Percentiles rank a stretch among this genome's conserved stretches.
phyloP scores from a whole-genome alignment of 176 grass and related monocot genomes.

The Avena atlantica region DNA sequence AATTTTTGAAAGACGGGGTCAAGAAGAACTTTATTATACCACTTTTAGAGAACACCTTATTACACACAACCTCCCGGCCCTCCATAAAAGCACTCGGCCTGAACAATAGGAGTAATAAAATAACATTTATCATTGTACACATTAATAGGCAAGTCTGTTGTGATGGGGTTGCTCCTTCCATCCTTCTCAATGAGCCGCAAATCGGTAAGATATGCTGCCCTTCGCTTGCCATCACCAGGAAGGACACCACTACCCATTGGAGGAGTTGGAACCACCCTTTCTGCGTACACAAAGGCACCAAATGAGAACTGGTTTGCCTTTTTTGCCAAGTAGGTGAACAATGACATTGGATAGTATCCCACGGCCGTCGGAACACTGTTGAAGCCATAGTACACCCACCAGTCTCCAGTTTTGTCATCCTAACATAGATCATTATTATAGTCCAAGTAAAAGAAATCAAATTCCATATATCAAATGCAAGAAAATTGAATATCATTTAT shows the following conservation, averaged over 20 bases:
- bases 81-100: not conserved
- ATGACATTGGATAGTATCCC: not conserved
- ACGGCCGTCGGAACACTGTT: not conserved
- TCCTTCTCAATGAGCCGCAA: not conserved
- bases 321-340: not conserved
- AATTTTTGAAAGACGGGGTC: not conserved
- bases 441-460: not conserved
- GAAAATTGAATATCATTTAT: not conserved
- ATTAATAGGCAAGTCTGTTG: not conserved
- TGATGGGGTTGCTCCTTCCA: not conserved
- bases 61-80: not conserved
- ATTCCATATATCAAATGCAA: not conserved
- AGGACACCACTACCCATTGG: not conserved
- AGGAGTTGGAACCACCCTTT: not conserved
- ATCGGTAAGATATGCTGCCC: not conserved
- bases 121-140: not conserved
- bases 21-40: not conserved
- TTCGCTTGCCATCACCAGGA: not conserved
- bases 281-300: not conserved
- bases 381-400: conserved; percentile 13
- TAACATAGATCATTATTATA: not conserved
- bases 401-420: not conserved
- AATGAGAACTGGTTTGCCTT: not conserved
- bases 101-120: not conserved
- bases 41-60: not conserved